Evolutionary conservation across 2,329 filamentous ascomycete species (phyloP).

Genomic region (Colletotrichum sp.): DNA sequence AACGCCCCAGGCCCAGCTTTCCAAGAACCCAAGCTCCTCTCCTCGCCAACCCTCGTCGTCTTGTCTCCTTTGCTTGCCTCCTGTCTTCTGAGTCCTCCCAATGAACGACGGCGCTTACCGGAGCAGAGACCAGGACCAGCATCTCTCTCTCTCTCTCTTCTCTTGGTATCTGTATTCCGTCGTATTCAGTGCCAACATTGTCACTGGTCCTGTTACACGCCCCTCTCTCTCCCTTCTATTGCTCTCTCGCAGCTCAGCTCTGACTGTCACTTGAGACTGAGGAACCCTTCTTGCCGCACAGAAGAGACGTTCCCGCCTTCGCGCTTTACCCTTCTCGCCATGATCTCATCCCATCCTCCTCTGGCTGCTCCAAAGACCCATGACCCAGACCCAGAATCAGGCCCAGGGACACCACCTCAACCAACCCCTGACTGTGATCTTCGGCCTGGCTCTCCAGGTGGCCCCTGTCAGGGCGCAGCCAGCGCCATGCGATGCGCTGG

Average conservation of each 20-base stretch:
- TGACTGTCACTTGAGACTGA: not conserved
- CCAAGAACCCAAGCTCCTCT: not conserved
- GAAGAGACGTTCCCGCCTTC: not conserved
- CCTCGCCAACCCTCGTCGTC: not conserved
- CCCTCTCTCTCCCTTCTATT: not conserved
- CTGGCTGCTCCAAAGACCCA: not conserved
- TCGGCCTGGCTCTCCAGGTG: not conserved
- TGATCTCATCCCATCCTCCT: not conserved
- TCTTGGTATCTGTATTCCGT: not conserved
- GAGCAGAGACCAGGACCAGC: not conserved
- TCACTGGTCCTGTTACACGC: not conserved
- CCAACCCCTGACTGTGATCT: constrained; percentile 17
- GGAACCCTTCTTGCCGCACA: not conserved
- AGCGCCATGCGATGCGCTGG: constrained; percentile 4
- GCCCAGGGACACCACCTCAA: not conserved
- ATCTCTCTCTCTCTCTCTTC: not conserved
- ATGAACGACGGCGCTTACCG: constrained; percentile 5
- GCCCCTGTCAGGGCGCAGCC: constrained; percentile 3
- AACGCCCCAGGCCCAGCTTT: constrained; percentile 2
- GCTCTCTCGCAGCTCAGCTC: not conserved
- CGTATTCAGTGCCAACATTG: not conserved
- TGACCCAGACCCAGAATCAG: not conserved
- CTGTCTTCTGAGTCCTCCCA: not conserved
- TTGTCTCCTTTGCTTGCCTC: not conserved
- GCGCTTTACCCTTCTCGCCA: not conserved